Base-by-base conservation (phyloP, 1,139 yeast species). In the Geotrichum australiense region DNA sequence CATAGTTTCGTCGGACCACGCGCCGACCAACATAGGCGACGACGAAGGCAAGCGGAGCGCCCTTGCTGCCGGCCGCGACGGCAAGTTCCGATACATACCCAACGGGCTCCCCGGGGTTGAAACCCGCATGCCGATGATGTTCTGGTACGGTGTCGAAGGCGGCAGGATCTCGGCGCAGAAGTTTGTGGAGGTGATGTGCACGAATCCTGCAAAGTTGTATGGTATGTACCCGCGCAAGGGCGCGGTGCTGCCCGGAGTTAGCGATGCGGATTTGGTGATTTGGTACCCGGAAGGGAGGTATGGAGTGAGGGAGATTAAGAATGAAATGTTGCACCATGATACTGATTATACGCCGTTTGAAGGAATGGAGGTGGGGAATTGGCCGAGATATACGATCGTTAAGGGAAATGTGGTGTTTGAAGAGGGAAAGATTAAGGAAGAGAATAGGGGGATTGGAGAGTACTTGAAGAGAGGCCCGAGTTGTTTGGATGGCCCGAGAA, bases 261-360 rank as follows among this genome's bases (percentile, higher is more conserved):
- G 59, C 37, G 73, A 69, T 52, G 73, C 72, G 1, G 73, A 68
- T 50, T 39, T 68, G 19, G 64, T 66, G 4, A 60, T 68, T 27
- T 68, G 73, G 73, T 63, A 68, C 48, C 70, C 71, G n/a, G 56
- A 61, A 41, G 58, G 51, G 7, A 46, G 55, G 38, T 58, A 65
- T 50, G 48, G 55, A 24, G 56, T 61, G 3, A 57, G 59, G 27
- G 43, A 45, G 1, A 52, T 70, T 28, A 52, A 52, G 7, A 70
- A 70, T 49, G 55, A 49, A 1, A 60, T 64, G 62, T 49, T 70
- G 11, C 64, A 67, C 45, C 74, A 70, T 45, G 58, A 61, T 33
- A 65, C 68, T 42, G 74, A 70, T 48, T 68, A 70, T 47, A 66
- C 74, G 1, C 72, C 74, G 5, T 70, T 56, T 49, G 74, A 69